Evolutionary conservation across 106 monocot genomes (phyloP).

Genomic region (Dendrobium catenatum): DNA sequence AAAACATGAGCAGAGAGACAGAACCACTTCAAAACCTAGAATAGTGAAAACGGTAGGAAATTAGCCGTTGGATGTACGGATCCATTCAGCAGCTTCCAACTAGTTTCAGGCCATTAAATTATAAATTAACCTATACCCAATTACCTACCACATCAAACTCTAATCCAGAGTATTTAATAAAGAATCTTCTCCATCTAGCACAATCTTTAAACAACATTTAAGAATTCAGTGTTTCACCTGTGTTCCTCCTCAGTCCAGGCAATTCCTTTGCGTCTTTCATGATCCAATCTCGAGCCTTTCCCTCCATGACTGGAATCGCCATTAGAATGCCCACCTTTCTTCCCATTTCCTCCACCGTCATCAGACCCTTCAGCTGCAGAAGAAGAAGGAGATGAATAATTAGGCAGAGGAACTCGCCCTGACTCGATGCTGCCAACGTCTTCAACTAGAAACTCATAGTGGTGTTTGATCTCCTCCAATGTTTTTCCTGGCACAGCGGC

Average conservation of each 20-base stretch:
- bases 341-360: slow-evolving; percentile 12
- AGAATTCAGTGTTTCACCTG: slow-evolving; percentile 6
- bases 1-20: background rate
- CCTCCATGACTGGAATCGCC: slow-evolving; percentile 13
- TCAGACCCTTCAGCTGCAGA: slow-evolving; percentile 1
- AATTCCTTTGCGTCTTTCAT: slow-evolving; percentile 50
- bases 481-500: slow-evolving; percentile 36
- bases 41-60: background rate
- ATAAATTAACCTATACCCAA: background rate
- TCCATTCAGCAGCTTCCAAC: background rate
- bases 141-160: too few relatives aligned
- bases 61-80: background rate
- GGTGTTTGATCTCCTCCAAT: slow-evolving; percentile 35
- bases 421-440: slow-evolving; percentile 47
- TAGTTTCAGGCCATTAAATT: background rate
- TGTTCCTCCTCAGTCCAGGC: slow-evolving; percentile 28
- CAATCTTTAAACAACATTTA: too few relatives aligned
- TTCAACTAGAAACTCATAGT: slow-evolving; percentile 40
- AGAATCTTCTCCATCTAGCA: too few relatives aligned
- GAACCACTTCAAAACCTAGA: background rate
- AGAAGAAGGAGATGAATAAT: slow-evolving; percentile 13
- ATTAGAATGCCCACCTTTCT: slow-evolving; percentile 21
- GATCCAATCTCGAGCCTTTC: slow-evolving; percentile 33
- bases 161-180: too few relatives aligned
- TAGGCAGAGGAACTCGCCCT: slow-evolving; percentile 36